These are phyloP conservation scores for Entophlyctis helioformis DNA, from an alignment of 192 early-diverging fungal genomes.

Conservation along the genomic window DNA sequence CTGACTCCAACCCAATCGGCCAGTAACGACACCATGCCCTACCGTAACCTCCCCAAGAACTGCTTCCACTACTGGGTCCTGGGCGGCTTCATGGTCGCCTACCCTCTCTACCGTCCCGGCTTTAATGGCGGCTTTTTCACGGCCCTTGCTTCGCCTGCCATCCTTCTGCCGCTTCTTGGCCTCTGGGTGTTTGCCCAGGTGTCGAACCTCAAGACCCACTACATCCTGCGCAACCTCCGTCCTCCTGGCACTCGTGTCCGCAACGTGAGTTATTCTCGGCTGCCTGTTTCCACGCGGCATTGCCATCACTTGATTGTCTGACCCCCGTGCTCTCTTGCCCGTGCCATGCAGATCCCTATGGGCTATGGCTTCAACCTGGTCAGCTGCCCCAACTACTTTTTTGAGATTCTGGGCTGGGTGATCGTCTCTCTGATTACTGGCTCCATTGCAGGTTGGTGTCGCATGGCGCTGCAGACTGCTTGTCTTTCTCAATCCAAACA, in stretches of 20 bases:
- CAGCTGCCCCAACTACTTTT: constrained; percentile 88
- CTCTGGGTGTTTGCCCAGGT: constrained; percentile 75
- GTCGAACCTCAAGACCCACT: constrained; percentile 74
- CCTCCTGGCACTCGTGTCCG: constrained; percentile 77
- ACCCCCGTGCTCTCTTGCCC: no score
- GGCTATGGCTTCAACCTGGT: constrained; percentile 88
- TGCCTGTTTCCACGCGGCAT: neutral
- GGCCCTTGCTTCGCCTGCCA: neutral
- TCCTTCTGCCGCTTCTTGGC: no score
- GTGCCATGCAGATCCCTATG: constrained; percentile 48
- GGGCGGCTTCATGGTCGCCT: constrained; percentile 73
- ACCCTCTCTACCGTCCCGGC: constrained; percentile 78
- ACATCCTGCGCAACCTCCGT: constrained; percentile 80
- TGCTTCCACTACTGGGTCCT: constrained; percentile 87
- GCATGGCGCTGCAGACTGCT: neutral
- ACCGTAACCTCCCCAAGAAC: constrained; percentile 89
- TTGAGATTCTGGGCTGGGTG: constrained; percentile 77
- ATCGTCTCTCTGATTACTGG: constrained; percentile 62
- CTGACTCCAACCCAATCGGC: neutral
- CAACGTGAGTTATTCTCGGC: constrained; percentile 8
- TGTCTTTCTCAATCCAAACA: no score
- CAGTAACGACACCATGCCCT: constrained; percentile 87
- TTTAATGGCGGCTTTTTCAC: constrained; percentile 34
- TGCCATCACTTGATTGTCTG: neutral
- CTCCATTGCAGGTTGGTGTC: constrained; percentile 38